Base-by-base conservation (phyloP, 306 rosid species). In the Pterocarpus macrocarpus region DNA sequence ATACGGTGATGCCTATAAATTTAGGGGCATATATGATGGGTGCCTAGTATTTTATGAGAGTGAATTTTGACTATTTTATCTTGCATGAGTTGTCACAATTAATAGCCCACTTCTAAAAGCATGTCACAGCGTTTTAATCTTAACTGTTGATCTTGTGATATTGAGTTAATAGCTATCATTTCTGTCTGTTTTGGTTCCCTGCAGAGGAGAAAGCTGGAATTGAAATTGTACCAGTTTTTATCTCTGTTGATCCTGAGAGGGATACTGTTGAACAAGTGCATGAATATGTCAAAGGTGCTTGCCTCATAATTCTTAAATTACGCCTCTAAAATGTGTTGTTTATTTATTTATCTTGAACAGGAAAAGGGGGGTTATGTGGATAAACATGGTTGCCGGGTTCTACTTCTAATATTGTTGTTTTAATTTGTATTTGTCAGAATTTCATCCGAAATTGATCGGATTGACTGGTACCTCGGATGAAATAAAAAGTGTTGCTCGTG, bases 161-260 rank as follows among this genome's bases (percentile, higher is more conserved):
- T 7, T 38, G 28, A 77, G 34, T 71, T 39, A 49, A 78, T 32
- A 55, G 45, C 80, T 63, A 71, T 58, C 44, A 56, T 61, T 16
- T 79, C 33, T 64, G 65, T 79, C 58, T 79, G 68, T 84, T 78
- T 68, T 72, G 83, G 53, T 76, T 72, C 32, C 66, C 36, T 84
- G 85, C 89, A 91, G 97, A 89, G 85, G 83, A 89, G 79, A 90
- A 91, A 63, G 80, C 81, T 8, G 94, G 94, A 59, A 83, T 93
- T 78, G 91, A 93, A 71, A 83, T 88, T 50, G 85, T 89, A 13
- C 99, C 99, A 3, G 84, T 95, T 72, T 93, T 95, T 82, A 90
- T 95, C 78, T 93, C 99, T 71, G 99, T 95, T 83, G 99, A 93
- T 88, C 99, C 99, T 49, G 98, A 95, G 87, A 90, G 99, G 77